Conservation (phyloP, 108 stramenopile genomes). For the Skeletonema marinoi region DNA sequence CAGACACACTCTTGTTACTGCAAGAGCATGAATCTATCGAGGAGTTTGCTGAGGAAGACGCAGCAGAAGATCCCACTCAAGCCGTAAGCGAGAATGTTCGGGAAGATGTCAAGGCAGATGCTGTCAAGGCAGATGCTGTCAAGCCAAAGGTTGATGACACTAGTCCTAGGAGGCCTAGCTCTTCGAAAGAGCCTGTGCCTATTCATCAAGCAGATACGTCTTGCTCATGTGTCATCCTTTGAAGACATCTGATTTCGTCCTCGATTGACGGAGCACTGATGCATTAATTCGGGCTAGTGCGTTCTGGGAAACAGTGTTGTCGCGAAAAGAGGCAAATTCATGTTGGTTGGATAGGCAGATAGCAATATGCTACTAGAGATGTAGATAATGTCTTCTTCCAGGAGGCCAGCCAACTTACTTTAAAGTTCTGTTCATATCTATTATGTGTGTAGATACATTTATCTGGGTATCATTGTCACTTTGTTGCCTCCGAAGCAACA, state of each 20-base stretch:
- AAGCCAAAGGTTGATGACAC: not conserved
- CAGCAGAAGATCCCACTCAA: not conserved
- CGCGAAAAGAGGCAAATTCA: not conserved
- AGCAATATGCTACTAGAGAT: not conserved
- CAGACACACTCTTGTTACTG: not conserved
- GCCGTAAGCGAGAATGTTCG: not conserved
- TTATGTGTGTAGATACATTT: too few species aligned
- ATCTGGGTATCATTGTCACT: too few species aligned
- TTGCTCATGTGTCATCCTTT: conserved; percentile 2
- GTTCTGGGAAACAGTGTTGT: not conserved
- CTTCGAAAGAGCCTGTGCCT: not conserved
- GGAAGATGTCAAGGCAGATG: not conserved
- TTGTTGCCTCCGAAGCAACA: too few species aligned
- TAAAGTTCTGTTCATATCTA: not conserved
- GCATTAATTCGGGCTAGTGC: not conserved
- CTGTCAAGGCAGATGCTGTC: not conserved
- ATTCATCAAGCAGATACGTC: not conserved
- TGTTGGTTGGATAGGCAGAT: not conserved
- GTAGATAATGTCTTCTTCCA: too few species aligned
- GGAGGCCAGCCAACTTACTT: not conserved
- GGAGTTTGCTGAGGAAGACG: not conserved
- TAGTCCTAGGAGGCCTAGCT: not conserved
- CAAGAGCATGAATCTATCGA: not conserved
- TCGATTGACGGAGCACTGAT: not conserved
- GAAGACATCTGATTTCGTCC: not conserved